Evolutionary conservation across 2,329 filamentous ascomycete species (phyloP), one percentile per base, ranked within the genome.

Genomic region (Cladosporium sp.): DNA sequence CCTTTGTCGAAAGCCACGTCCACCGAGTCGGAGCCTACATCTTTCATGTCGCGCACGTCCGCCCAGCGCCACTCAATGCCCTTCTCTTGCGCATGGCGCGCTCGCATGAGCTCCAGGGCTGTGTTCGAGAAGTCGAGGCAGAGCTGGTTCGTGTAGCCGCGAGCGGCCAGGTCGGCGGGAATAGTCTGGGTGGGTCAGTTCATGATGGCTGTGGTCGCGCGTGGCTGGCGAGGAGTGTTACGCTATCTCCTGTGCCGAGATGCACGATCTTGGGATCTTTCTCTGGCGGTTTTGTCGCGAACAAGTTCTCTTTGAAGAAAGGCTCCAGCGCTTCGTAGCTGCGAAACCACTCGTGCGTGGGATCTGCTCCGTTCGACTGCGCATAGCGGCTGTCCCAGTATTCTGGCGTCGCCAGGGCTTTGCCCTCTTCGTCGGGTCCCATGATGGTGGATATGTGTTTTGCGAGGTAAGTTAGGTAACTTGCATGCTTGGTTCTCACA

Each of bases 241-340:
- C 82, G 67, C 82, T 85, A 63, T 85, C 81, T 7, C 83, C 83
- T 8, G 77, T 83, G 0, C 82, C 83, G 4, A 85, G 71, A 68
- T 85, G 82, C 14, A 85, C 65, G n/a, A 85, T 77, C 11, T 68
- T 60, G 0, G 78, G 78, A 15, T 72, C 65, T n/a, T 69, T 65
- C 0, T 70, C 63, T 0, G 74, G 61, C 9, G 60, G 61, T 15
- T 66, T 64, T 0, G 65, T 59, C 6, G 68, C 54, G 56, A 81
- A 79, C 17, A 84, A 70, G 62, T 77, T 72, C 14, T 64, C 67
- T 22, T 69, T 61, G 42, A 84, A 75, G 61, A 83, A 84, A 0
- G 74, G 71, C 59, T 78, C 71, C 1, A 85, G 71, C 6, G 79
- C 75, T 0, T 66, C 59, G 61, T 80, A 85, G 3, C 73, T 73